phyloP scores from a whole-genome alignment of 306 rosid genomes.

The Pyrus communis region DNA sequence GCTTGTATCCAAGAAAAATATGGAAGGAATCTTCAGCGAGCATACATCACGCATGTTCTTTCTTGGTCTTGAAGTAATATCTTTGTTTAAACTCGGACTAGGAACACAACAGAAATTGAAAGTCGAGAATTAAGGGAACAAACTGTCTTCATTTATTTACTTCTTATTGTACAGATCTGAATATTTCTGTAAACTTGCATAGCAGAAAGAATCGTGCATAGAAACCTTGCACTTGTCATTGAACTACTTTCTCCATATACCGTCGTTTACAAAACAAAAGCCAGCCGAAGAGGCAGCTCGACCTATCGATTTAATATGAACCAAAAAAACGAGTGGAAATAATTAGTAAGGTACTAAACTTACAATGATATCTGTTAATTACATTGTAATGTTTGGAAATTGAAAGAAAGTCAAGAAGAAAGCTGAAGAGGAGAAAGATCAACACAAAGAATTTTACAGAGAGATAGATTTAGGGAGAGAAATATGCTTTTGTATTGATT shows the following conservation, averaged over 20 bases:
- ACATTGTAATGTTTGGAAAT: too few species aligned
- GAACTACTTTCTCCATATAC: neutral
- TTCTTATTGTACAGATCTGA: neutral
- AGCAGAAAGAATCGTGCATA: neutral
- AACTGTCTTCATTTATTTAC: neutral
- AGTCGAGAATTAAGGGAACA: neutral
- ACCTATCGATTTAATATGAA: constrained; percentile 1
- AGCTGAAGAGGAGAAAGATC: too few species aligned
- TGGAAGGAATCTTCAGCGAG: neutral
- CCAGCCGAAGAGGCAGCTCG: constrained; percentile 3
- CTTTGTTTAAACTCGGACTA: neutral
- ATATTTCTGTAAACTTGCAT: neutral
- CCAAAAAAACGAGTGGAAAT: neutral
- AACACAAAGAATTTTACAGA: too few species aligned
- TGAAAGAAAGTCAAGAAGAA: too few species aligned
- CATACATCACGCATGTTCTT: neutral
- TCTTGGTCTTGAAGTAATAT: neutral
- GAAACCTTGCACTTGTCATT: neutral
- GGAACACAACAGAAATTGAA: neutral
- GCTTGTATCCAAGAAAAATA: too few species aligned
- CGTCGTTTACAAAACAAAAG: neutral
- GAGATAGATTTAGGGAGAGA: too few species aligned
- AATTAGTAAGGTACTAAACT: neutral
- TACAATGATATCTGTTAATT: too few species aligned
- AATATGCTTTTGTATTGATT: too few species aligned